Base-by-base conservation (phyloP, 208 protist species). In the Naegleria gruberi region DNA sequence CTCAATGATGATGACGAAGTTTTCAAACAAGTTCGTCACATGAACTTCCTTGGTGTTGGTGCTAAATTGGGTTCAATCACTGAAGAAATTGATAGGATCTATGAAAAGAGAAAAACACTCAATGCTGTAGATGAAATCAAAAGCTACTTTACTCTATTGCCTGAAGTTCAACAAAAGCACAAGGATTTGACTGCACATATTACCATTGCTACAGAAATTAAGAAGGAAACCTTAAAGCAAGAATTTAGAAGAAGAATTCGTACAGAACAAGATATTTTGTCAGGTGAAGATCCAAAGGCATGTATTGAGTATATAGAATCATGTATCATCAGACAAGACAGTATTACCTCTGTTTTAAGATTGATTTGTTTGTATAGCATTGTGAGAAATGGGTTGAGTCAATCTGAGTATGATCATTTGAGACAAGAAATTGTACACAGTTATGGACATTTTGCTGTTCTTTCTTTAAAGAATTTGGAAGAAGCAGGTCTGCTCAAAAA, bases 81-180 rank as follows among this genome's bases (percentile, higher is more conserved):
- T 34, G 41, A 12, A 51, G 65, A 89, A 82, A 89, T 89, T 82
- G 86, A 89, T 12, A 42, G 51, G n/a, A 55, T 26, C 8, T 89
- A 89, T 83, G 77, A 89, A 37, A 45, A 89, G 15, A 89, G 26
- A 30, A 82, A 89, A 37, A 82, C 57, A 34, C 34, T 83, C 10
- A 17, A 10, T 47, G 12, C 41, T 37, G 17, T 89, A 4, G 26
- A 47, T n/a, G n/a, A 74, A 0, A 90, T 90, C 46, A 90, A 86
- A 44, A 51, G 4, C 41, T 90, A 73, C 30, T 41, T 90, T 12
- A 2, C 74, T 23, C 26, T 81, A 65, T 90, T 90, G 23, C 88
- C 88, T 57, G 45, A 81, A 43, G 23, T 90, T 26, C 88, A 90
- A 90, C 43, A 81, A 81, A 86, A 90, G 42, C 88, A 90, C n/a